phyloP scores from a whole-genome alignment of 2,329 filamentous ascomycete species.

The Aspergillus phoenicis region DNA sequence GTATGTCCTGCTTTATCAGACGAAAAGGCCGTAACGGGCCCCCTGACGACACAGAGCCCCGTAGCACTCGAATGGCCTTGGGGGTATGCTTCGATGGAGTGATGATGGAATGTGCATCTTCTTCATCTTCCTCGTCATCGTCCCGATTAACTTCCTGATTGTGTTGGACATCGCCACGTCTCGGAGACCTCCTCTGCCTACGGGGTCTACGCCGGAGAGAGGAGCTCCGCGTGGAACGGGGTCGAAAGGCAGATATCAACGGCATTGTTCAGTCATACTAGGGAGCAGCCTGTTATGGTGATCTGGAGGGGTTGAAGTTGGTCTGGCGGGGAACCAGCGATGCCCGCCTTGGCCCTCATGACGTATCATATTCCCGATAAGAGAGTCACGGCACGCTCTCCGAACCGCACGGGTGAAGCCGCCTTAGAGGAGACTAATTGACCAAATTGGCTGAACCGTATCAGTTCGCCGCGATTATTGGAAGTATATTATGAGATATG shows the following conservation, averaged over 20 bases:
- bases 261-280: slow-evolving; percentile 23
- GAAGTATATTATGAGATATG: background rate
- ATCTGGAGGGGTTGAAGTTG: background rate
- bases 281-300: background rate
- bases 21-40: slow-evolving; percentile 56
- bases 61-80: slow-evolving; percentile 31
- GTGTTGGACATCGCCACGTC: background rate
- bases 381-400: background rate
- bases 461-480: background rate
- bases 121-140: slow-evolving; percentile 22
- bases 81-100: slow-evolving; percentile 43
- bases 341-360: slow-evolving; percentile 11
- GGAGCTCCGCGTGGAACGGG: slow-evolving; percentile 32
- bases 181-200: slow-evolving; percentile 23
- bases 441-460: background rate
- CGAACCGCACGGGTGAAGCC: background rate
- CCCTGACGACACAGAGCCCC: slow-evolving; percentile 36
- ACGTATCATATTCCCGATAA: slow-evolving; percentile 9
- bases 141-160: slow-evolving; percentile 6
- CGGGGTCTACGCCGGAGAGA: slow-evolving; percentile 30
- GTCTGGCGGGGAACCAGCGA: slow-evolving; percentile 5
- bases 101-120: slow-evolving; percentile 40
- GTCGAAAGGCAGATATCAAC: slow-evolving; percentile 39
- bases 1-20: slow-evolving; percentile 54
- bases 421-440: background rate